phyloP scores from a whole-genome alignment of 768 basidiomycete species.

The Auricularia sp. region DNA sequence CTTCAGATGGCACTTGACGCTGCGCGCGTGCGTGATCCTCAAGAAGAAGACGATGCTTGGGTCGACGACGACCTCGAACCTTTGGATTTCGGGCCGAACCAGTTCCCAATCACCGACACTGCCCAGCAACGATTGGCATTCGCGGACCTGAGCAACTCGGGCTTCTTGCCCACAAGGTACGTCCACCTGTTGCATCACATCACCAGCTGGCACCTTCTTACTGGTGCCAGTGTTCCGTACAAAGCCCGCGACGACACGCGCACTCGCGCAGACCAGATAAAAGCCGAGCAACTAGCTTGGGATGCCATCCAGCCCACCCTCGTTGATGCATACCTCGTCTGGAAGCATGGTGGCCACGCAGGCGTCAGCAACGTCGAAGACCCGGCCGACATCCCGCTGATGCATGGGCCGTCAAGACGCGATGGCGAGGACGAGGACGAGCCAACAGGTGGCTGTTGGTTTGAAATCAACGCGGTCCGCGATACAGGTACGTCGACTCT shows the following conservation, averaged over 20 bases:
- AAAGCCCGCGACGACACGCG: neutral
- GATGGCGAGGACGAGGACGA: too few species aligned
- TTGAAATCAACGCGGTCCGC: too few species aligned
- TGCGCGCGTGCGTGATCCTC: too few species aligned
- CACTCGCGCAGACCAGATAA: neutral
- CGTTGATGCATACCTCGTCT: neutral
- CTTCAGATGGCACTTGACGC: too few species aligned
- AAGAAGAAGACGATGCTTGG: too few species aligned
- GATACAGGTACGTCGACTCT: too few species aligned
- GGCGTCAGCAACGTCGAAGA: neutral
- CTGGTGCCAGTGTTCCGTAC: neutral
- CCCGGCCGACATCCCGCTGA: neutral
- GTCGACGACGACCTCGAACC: too few species aligned
- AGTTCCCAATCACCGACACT: too few species aligned
- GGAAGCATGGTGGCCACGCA: neutral
- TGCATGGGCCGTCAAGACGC: neutral
- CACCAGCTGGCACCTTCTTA: neutral
- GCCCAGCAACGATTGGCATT: too few species aligned
- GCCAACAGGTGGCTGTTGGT: too few species aligned
- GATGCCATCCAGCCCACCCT: neutral
- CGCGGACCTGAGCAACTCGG: too few species aligned
- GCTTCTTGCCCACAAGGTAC: neutral
- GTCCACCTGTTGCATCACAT: neutral
- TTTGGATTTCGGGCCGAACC: too few species aligned
- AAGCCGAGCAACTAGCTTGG: neutral